These are phyloP conservation scores for Blumeria graminis DNA, from an alignment of 2,329 filamentous ascomycete species.

Conservation along the genomic window DNA sequence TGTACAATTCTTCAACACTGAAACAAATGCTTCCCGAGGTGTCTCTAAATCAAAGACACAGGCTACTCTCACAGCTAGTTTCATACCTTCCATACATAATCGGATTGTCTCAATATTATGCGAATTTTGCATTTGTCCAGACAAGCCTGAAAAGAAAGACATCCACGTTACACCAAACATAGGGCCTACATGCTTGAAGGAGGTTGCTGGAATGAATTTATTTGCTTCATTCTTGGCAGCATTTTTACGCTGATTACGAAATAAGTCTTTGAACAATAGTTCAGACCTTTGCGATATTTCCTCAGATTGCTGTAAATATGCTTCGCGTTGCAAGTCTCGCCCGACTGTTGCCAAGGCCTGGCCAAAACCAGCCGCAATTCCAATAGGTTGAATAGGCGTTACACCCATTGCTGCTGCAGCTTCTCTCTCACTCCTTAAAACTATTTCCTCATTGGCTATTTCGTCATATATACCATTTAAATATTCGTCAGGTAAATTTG, in stretches of 20 bases:
- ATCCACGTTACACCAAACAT: slow-evolving; percentile 99
- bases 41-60: slow-evolving; percentile 85
- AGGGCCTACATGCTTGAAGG: slow-evolving; percentile 79
- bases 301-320: slow-evolving; percentile 83
- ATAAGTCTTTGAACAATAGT: slow-evolving; percentile 80
- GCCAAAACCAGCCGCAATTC: slow-evolving; percentile 60
- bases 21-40: slow-evolving; percentile 85
- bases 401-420: slow-evolving; percentile 60
- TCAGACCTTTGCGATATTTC: slow-evolving; percentile 54
- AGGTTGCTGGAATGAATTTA: slow-evolving; percentile 78
- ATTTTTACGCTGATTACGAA: slow-evolving; percentile 69
- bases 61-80: slow-evolving; percentile 74
- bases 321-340: slow-evolving; percentile 74
- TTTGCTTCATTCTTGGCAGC: slow-evolving; percentile 38
- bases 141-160: slow-evolving; percentile 90
- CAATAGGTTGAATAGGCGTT: slow-evolving; percentile 31
- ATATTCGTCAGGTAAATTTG: slow-evolving; percentile 82
- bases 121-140: slow-evolving; percentile 77
- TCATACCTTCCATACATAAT: slow-evolving; percentile 85
- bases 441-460: slow-evolving; percentile 76
- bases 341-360: slow-evolving; percentile 82
- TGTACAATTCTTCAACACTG: slow-evolving; percentile 75
- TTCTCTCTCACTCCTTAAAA: slow-evolving; percentile 76
- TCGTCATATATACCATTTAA: slow-evolving; percentile 77
- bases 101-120: slow-evolving; percentile 83